Evolutionary conservation across 495 filamentous ascomycete genomes (phyloP), one percentile per base, ranked within the genome.

Genomic region (Penicillium paradoxum): DNA sequence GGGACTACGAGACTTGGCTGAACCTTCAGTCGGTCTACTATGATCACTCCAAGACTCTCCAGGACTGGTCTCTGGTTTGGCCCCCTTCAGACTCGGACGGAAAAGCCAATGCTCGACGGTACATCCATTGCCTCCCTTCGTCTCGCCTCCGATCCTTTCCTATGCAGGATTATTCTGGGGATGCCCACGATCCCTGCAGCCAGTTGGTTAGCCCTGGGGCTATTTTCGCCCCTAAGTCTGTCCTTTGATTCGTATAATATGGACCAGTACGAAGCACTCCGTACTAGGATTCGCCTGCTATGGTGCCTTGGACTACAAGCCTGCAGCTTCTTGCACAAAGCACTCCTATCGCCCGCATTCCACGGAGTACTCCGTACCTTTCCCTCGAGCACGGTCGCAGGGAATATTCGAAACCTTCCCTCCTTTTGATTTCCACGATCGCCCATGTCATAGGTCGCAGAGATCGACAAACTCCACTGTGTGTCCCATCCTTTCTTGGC

Each of bases 391-490:
- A n/a, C n/a, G n/a, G n/a, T n/a, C n/a, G n/a, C 24, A 27, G 49
- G 38, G 38, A 53, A 41, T 45, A 34, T 46, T 51, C 39, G 29
- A 54, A 51, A 11, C 50, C 49, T 57, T 51, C 41, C 13, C 32
- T 14, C 10, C 33, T 27, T 34, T 7, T 18, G 11, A 30, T 32
- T 27, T 29, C 25, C 27, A 32, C n/a, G 34, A 37, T 37, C 27
- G 24, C 25, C 49, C 33, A 45, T 52, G 49, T 29, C 45, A 49
- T 42, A 37, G 39, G 45, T 53, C 47, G 55, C 46, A 43, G 49
- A 22, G 61, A 73, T 71, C 68, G 61, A 55, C 70, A 68, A 48
- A 57, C 60, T 55, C 47, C 54, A 51, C 49, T 45, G 45, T 39
- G 45, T 34, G 42, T 52, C 43, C 38, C 50, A 51, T 56, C 45